phyloP scores from a whole-genome alignment of 2,329 filamentous ascomycete species.

The Claviceps sp. region DNA sequence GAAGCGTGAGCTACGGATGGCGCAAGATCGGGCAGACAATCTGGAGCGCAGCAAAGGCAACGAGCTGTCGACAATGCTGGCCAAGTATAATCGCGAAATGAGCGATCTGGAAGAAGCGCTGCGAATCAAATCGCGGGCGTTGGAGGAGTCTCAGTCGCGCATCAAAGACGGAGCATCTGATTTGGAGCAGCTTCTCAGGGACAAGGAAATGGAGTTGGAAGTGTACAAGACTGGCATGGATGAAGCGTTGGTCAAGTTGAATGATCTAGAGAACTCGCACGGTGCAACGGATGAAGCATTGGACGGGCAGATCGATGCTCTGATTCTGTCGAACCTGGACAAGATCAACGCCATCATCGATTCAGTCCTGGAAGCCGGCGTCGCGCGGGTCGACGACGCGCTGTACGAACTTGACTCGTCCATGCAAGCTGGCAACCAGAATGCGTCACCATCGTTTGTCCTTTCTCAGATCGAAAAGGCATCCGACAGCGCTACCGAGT shows the following conservation, averaged over 20 bases:
- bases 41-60: conserved; percentile 86
- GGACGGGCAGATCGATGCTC: conserved; percentile 80
- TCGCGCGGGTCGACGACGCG: conserved; percentile 88
- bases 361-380: conserved; percentile 84
- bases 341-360: conserved; percentile 98
- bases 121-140: conserved; percentile 69
- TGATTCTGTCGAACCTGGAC: conserved; percentile 72
- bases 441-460: conserved; percentile 86
- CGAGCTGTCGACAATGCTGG: conserved; percentile 85
- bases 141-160: conserved; percentile 72
- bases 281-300: conserved; percentile 66
- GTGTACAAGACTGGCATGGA: conserved; percentile 98
- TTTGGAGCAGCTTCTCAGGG: conserved; percentile 69
- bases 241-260: conserved; percentile 82
- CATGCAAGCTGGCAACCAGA: conserved; percentile 98
- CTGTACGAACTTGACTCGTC: conserved; percentile 94
- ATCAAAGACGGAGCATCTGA: conserved; percentile 72
- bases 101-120: conserved; percentile 90
- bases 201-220: conserved; percentile 96
- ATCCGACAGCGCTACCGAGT: conserved; percentile 86
- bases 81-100: conserved; percentile 96
- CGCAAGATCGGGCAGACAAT: conserved; percentile 82
- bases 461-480: conserved; percentile 96
- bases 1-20: conserved; percentile 84
- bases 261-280: conserved; percentile 67